Conservation (phyloP, 768 basidiomycete genomes). For the Pleurotus tuoliensis region DNA sequence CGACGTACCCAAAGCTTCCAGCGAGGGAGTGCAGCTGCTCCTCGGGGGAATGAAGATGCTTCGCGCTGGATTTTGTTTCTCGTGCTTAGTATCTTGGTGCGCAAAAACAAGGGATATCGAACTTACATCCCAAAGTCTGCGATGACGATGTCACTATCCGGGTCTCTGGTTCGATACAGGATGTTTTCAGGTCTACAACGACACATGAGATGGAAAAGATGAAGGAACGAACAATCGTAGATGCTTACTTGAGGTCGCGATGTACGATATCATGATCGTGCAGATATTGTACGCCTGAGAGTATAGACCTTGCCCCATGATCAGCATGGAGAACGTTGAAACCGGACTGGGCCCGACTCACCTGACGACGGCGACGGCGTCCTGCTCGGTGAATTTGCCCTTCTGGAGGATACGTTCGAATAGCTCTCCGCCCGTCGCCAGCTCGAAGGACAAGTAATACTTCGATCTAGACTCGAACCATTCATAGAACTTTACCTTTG, state of each 20-base stretch:
- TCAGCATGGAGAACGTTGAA: not conserved
- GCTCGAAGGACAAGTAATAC: slow-evolving; percentile 94
- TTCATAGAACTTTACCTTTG: slow-evolving; percentile 91
- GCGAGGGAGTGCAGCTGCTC: slow-evolving; percentile 72
- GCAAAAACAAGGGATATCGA: not conserved
- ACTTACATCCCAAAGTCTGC: slow-evolving; percentile 95
- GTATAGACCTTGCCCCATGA: slow-evolving; percentile 53
- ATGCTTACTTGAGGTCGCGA: slow-evolving; percentile 82
- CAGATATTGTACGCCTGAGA: slow-evolving; percentile 85
- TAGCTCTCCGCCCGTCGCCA: slow-evolving; percentile 91
- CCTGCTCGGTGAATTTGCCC: slow-evolving; percentile 92
- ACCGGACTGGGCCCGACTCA: slow-evolving; percentile 28
- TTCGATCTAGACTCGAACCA: slow-evolving; percentile 94
- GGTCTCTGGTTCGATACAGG: slow-evolving; percentile 75
- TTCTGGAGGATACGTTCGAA: slow-evolving; percentile 82
- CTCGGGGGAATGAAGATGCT: slow-evolving; percentile 69
- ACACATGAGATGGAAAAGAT: not conserved
- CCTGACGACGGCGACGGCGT: slow-evolving; percentile 77
- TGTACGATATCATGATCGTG: slow-evolving; percentile 94
- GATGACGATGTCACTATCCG: slow-evolving; percentile 85
- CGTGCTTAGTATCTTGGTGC: too few species aligned
- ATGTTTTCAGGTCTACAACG: slow-evolving; percentile 86
- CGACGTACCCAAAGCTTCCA: slow-evolving; percentile 86
- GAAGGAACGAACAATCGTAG: not conserved
- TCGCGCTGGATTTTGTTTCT: slow-evolving; percentile 49